phyloP scores from a whole-genome alignment of 768 basidiomycete genomes.

The Antrodiella citrinella region DNA sequence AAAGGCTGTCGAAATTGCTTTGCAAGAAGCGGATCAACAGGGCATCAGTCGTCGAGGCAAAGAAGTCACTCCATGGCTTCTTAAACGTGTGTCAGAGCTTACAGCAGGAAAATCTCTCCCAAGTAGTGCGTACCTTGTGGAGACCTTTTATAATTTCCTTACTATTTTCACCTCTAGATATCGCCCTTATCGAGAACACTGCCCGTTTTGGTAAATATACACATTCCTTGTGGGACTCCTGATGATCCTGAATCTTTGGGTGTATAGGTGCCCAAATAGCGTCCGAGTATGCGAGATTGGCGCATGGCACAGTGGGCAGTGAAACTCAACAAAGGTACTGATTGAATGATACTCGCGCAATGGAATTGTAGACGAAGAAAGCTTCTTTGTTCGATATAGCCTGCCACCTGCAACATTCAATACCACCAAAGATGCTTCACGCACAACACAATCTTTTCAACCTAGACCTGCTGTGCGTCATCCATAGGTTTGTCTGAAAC shows the following conservation, averaged over 20 bases:
- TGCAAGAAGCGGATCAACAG: constrained; percentile 73
- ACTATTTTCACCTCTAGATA: constrained; percentile 52
- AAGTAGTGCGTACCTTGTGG: constrained; percentile 43
- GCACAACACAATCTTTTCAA: too few relatives aligned
- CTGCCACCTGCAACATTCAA: too few relatives aligned
- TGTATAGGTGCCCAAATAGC: constrained; percentile 69
- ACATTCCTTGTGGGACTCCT: not conserved
- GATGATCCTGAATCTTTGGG: constrained; percentile 1
- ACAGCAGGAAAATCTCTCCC: constrained; percentile 67
- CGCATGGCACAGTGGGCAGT: not conserved
- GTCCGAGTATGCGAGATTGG: constrained; percentile 57
- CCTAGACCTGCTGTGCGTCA: too few relatives aligned
- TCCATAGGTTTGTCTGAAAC: too few relatives aligned
- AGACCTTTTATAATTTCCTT: not conserved
- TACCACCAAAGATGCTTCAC: not conserved
- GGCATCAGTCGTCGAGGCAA: constrained; percentile 79
- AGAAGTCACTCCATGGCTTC: constrained; percentile 91
- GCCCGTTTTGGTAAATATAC: constrained; percentile 66
- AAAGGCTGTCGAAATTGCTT: constrained; percentile 72
- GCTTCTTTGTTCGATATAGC: not conserved
- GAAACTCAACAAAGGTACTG: not conserved
- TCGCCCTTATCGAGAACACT: constrained; percentile 86
- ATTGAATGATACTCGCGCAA: too few relatives aligned
- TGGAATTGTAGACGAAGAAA: not conserved
- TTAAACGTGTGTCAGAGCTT: constrained; percentile 74